These are phyloP conservation scores for Hirsutella thompsonii DNA, from an alignment of 2,329 filamentous ascomycete species.

Conservation along the genomic window DNA sequence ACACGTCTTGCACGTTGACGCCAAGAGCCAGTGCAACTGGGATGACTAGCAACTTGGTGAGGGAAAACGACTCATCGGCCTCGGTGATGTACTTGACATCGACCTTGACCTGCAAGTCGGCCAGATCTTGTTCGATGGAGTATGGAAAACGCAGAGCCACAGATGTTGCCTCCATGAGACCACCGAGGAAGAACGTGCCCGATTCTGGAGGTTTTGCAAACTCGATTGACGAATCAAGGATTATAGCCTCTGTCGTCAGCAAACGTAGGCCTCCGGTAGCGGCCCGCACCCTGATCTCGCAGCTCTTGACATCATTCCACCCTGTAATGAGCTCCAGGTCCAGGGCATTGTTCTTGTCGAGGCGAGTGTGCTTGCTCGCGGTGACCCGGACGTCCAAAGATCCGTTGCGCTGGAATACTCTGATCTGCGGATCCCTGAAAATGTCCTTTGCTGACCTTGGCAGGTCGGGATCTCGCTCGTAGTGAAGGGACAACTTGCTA, in stretches of 20 bases:
- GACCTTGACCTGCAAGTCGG: conserved; percentile 58
- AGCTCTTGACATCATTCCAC: conserved; percentile 53
- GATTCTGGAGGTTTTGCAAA: conserved; percentile 38
- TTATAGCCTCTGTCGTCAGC: conserved; percentile 44
- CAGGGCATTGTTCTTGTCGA: conserved; percentile 67
- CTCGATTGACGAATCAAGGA: conserved; percentile 27
- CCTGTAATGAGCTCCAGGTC: conserved; percentile 63
- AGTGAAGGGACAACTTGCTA: conserved; percentile 50
- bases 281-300: conserved; percentile 48
- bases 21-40: conserved; percentile 70
- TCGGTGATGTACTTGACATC: conserved; percentile 64
- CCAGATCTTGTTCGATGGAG: conserved; percentile 65
- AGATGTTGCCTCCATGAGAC: conserved; percentile 28
- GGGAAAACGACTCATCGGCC: conserved; percentile 32
- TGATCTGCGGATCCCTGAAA: conserved; percentile 47
- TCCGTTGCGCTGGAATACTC: conserved; percentile 59
- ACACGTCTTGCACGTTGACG: conserved; percentile 93
- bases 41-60: conserved; percentile 42
- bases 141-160: conserved; percentile 64
- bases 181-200: conserved; percentile 37
- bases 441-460: conserved; percentile 33
- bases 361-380: conserved; percentile 57
- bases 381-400: conserved; percentile 57
- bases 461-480: conserved; percentile 46
- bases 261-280: conserved; percentile 54